phyloP scores from a whole-genome alignment of 2,329 filamentous ascomycete species.

The Exophiala oligosperma region DNA sequence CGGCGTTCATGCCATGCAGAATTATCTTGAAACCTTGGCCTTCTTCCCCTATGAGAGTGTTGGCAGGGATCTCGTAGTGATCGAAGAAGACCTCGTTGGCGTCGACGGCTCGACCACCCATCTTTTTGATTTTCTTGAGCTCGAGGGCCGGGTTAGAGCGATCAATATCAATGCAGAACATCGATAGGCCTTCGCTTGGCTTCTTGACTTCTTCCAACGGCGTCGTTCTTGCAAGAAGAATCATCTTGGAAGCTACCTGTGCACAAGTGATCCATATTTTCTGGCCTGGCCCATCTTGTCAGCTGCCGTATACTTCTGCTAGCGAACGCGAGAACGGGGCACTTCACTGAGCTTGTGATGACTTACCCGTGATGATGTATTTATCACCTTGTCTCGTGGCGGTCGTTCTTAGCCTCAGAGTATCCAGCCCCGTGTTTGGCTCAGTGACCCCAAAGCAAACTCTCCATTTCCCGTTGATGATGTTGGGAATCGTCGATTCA shows the following conservation, averaged over 20 bases:
- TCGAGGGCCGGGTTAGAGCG: conserved; percentile 58
- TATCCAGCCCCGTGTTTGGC: conserved; percentile 77
- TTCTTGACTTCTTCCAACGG: conserved; percentile 66
- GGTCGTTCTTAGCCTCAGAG: conserved; percentile 66
- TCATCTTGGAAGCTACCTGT: conserved; percentile 80
- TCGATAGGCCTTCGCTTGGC: conserved; percentile 71
- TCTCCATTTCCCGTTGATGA: conserved; percentile 70
- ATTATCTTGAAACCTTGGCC: conserved; percentile 77
- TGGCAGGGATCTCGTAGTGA: conserved; percentile 66
- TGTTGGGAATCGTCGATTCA: conserved; percentile 63
- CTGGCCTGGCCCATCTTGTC: conserved; percentile 45
- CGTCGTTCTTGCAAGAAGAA: conserved; percentile 75
- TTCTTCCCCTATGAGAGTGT: conserved; percentile 69
- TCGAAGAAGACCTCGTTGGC: conserved; percentile 90
- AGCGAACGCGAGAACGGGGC: background rate
- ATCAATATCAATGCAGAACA: conserved; percentile 80
- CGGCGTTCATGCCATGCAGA: conserved; percentile 77
- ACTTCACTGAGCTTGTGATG: background rate
- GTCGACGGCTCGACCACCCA: conserved; percentile 80
- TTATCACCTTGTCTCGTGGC: conserved; percentile 61
- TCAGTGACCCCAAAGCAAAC: conserved; percentile 86
- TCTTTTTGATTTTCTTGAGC: conserved; percentile 75
- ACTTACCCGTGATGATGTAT: conserved; percentile 56
- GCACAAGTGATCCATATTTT: conserved; percentile 91
- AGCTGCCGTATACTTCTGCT: background rate